phyloP scores from a whole-genome alignment of 352 stramenopile genomes.

The Lagenidium giganteum region DNA sequence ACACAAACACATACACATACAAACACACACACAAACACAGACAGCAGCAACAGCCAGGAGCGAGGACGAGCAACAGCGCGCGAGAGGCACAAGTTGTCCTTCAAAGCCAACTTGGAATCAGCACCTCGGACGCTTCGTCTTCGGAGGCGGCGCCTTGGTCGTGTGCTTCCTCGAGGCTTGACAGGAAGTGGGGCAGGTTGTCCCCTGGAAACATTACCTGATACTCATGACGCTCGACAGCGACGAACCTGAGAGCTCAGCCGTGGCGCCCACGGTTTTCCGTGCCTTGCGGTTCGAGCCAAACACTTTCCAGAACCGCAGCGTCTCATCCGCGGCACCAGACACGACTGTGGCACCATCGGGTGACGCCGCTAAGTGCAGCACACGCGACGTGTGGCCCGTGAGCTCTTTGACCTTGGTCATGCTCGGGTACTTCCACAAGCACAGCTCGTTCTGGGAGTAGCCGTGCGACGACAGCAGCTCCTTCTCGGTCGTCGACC shows the following conservation, averaged over 20 bases:
- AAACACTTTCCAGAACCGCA: slow-evolving; percentile 99
- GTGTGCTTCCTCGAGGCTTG: too few species aligned
- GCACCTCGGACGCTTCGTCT: too few species aligned
- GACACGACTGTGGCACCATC: slow-evolving; percentile 97
- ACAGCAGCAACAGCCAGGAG: too few species aligned
- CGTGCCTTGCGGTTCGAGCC: slow-evolving; percentile 75
- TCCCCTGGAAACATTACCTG: slow-evolving; percentile 30
- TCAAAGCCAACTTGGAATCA: too few species aligned
- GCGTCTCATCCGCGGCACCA: slow-evolving; percentile 96
- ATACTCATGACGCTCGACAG: slow-evolving; percentile 82
- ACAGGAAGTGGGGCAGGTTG: neutral
- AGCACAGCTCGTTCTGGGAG: slow-evolving; percentile 95
- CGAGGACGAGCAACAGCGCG: too few species aligned
- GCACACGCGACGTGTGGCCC: slow-evolving; percentile 94
- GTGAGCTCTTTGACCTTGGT: slow-evolving; percentile 96
- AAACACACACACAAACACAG: too few species aligned
- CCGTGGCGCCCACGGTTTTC: slow-evolving; percentile 46
- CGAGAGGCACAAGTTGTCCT: too few species aligned
- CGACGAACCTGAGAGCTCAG: slow-evolving; percentile 55
- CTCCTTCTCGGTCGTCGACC: slow-evolving; percentile 92
- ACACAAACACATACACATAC: too few species aligned
- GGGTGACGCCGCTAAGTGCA: slow-evolving; percentile 96
- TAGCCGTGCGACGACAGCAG: slow-evolving; percentile 98
- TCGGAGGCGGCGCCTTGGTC: too few species aligned
- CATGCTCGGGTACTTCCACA: slow-evolving; percentile 99